Base-by-base conservation (phyloP, 192 early-diverging fungal genomes). In the Backusella australiensis region DNA sequence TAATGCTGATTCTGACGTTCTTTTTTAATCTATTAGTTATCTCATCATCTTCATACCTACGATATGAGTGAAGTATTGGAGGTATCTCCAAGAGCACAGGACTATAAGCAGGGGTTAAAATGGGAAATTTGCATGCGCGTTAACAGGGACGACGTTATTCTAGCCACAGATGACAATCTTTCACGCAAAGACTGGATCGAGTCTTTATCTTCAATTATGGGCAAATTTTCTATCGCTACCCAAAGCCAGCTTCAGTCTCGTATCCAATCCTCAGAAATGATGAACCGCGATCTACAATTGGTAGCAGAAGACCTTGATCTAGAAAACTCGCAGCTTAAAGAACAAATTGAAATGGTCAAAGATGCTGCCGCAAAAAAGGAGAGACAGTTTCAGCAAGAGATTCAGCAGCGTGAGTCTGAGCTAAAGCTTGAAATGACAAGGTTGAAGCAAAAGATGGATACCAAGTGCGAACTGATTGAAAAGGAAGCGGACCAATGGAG, bases 41-140 rank as follows among this genome's bases (percentile, higher is more conserved):
- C 81, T 12, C 79, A 75, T 68, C 84, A 85, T 34, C 82, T 84
- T 68, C 81, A 83, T 38, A 85, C 84, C 0, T 81, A 84, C 6
- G 86, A 87, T 67, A 88, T 88, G 86, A 78, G 83, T 49, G 84
- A 85, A 46, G 83, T 80, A 44, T 74, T 76, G 19, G 83, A 85
- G 42, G 83, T 88, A 7, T 80, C 85, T 38, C 83, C 85, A 36
- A 85, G 75, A 12, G 69, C 75, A 3, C 78, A 83, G 53, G 83
- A 85, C 15, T 81, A 83, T 9, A 81, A 85, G 38, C 70, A 77
- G 34, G 78, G 82, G 1, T 78, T 82, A 34, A 83, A 83, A 8
- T 88, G 84, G 72, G 86, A 88, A 41, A 80, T 88, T 67, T 79
- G 84, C 12, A 63, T 88, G 12, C 71, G 85, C 1, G 82, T 84